phyloP scores from a whole-genome alignment of 192 early-diverging fungal species.

The Coemansia sp. region DNA sequence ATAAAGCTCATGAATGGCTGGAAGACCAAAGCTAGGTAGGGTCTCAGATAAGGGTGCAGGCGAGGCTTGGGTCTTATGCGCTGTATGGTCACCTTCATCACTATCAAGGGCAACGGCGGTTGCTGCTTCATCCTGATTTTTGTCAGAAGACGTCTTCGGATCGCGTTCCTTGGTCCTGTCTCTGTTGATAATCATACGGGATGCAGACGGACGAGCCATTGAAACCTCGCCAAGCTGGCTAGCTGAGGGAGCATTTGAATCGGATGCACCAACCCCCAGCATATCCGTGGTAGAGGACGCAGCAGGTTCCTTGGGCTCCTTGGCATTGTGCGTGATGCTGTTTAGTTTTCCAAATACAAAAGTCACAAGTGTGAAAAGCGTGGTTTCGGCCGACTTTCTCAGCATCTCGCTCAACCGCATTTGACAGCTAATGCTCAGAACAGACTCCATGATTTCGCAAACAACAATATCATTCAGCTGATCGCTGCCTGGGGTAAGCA shows the following conservation, averaged over 20 bases:
- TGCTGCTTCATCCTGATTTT: not conserved
- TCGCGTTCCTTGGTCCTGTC: constrained; percentile 11
- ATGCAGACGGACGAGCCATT: constrained; percentile 33
- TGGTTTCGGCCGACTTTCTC: constrained; percentile 50
- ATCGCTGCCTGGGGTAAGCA: constrained; percentile 69
- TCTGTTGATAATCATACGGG: constrained; percentile 37
- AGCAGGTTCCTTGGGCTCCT: not conserved
- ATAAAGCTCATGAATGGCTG: constrained; percentile 85
- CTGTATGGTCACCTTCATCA: not conserved
- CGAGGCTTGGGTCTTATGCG: not conserved
- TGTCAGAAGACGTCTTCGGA: not conserved
- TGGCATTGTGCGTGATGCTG: constrained; percentile 17
- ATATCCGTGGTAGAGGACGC: not conserved
- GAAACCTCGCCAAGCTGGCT: constrained; percentile 10
- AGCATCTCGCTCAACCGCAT: constrained; percentile 73
- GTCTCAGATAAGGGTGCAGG: not conserved
- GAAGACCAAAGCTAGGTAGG: constrained; percentile 62
- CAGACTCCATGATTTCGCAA: constrained; percentile 97
- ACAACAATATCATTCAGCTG: constrained; percentile 85
- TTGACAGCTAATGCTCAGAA: constrained; percentile 96
- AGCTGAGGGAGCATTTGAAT: not conserved
- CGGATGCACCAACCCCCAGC: not conserved
- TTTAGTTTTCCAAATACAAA: constrained; percentile 49
- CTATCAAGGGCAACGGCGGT: not conserved
- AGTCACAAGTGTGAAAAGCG: constrained; percentile 48